These are phyloP conservation scores for Cladosporium cucumerinum DNA, from an alignment of 2,329 filamentous ascomycete species.

Conservation along the genomic window DNA sequence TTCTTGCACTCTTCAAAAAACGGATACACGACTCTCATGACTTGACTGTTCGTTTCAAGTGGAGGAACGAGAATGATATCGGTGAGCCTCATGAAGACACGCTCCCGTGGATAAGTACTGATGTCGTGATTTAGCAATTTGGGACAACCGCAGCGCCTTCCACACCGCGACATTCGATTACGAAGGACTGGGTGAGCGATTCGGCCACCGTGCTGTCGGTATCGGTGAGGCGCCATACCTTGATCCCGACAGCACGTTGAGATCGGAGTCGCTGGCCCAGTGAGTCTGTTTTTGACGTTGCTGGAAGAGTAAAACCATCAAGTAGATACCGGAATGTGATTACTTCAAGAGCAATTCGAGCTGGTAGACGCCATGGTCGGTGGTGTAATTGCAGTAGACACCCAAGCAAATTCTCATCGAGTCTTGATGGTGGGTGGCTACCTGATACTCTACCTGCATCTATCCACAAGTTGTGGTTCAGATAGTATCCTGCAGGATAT, in stretches of 20 bases:
- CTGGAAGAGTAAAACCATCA: neutral
- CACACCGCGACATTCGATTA: constrained; percentile 64
- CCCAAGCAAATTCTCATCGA: neutral
- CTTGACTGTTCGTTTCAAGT: constrained; percentile 49
- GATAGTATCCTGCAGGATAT: neutral
- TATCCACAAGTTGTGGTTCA: neutral
- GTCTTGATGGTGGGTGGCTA: neutral
- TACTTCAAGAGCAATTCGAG: neutral
- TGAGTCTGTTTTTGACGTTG: neutral
- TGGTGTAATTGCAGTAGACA: neutral
- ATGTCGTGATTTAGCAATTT: constrained; percentile 50
- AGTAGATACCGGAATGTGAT: neutral
- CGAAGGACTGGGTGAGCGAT: constrained; percentile 49
- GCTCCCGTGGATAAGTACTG: neutral
- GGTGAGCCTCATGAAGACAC: constrained; percentile 23
- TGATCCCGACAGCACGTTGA: constrained; percentile 50
- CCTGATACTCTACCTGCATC: neutral
- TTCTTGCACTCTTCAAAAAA: constrained; percentile 26
- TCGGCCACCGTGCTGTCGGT: constrained; percentile 53
- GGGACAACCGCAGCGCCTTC: constrained; percentile 62
- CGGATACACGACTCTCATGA: constrained; percentile 52
- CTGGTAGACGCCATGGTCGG: neutral
- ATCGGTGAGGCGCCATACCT: constrained; percentile 56
- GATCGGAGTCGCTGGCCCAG: constrained; percentile 23
- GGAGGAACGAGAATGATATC: constrained; percentile 49